These are phyloP conservation scores for Brachypodium distachyon DNA, from an alignment of 202 grass and related monocot genomes.

Conservation along the genomic window DNA sequence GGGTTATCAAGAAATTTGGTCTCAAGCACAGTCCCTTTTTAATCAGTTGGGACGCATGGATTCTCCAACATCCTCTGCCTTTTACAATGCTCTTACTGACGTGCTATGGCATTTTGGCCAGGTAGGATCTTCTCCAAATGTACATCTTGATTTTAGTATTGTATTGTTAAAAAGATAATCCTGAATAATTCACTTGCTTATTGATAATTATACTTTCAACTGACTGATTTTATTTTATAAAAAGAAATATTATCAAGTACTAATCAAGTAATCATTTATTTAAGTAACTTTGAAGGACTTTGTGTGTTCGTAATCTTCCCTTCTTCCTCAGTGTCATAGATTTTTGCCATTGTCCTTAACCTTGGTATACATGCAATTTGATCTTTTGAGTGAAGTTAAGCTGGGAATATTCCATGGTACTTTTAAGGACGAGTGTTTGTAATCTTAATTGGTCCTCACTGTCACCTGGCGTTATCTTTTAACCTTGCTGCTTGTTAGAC, in stretches of 20 bases:
- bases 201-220: not conserved
- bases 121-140: conserved; percentile 39
- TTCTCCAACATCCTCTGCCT: conserved; percentile 85
- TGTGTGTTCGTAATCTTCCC: not conserved
- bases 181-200: not conserved
- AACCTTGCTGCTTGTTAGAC: not conserved
- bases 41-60: conserved; percentile 80
- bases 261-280: not conserved
- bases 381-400: not conserved
- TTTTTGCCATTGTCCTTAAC: not conserved
- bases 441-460: no score
- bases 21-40: conserved; percentile 63
- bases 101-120: conserved; percentile 99
- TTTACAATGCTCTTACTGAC: conserved; percentile 97
- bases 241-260: not conserved
- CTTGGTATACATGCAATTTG: not conserved
- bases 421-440: no score
- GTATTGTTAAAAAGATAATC: not conserved
- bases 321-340: not conserved
- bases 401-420: no score
- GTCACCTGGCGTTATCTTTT: no score
- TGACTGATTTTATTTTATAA: not conserved
- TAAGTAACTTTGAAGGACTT: not conserved
- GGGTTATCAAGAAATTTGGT: conserved; percentile 76
- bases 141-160: not conserved